phyloP scores from a whole-genome alignment of 352 stramenopile species.

The Globisporangium parvum region DNA sequence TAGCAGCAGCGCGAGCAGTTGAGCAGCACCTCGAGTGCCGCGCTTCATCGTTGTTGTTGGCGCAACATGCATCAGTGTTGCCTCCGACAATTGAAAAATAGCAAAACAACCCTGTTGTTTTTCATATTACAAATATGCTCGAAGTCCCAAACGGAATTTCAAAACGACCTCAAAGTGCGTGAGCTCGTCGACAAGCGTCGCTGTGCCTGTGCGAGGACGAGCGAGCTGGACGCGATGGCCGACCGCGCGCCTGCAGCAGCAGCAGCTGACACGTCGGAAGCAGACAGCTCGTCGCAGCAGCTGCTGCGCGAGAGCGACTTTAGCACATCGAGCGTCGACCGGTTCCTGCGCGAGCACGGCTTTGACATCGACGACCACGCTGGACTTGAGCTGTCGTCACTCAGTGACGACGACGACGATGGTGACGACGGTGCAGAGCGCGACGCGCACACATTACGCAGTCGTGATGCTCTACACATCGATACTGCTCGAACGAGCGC shows the following conservation, averaged over 20 bases:
- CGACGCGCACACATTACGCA: neutral
- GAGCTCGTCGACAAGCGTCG: too few relatives aligned
- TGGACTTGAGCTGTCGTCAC: slow-evolving; percentile 26
- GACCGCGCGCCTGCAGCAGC: slow-evolving; percentile 6
- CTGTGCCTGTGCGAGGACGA: neutral
- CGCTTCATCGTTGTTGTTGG: neutral
- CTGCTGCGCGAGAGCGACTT: slow-evolving; percentile 18
- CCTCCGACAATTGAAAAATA: too few relatives aligned
- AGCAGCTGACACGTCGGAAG: slow-evolving; percentile 11
- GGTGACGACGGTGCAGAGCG: neutral
- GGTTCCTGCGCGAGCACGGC: slow-evolving; percentile 75
- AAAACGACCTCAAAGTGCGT: too few relatives aligned
- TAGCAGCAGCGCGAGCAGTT: slow-evolving; percentile 12
- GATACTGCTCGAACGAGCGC: neutral
- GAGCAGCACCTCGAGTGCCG: too few relatives aligned
- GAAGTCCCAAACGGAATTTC: too few relatives aligned
- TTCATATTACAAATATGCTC: too few relatives aligned
- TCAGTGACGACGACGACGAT: slow-evolving; percentile 25
- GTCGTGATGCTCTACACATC: neutral
- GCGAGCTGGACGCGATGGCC: neutral
- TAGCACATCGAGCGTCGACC: slow-evolving; percentile 71
- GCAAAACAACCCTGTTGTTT: too few relatives aligned
- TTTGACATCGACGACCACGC: slow-evolving; percentile 35
- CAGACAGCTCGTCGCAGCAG: slow-evolving; percentile 1
- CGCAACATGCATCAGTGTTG: too few relatives aligned